Evolutionary conservation across 106 monocot genomes (phyloP), one percentile per base, ranked within the genome.

Genomic region (Xerophyta viscosa): DNA sequence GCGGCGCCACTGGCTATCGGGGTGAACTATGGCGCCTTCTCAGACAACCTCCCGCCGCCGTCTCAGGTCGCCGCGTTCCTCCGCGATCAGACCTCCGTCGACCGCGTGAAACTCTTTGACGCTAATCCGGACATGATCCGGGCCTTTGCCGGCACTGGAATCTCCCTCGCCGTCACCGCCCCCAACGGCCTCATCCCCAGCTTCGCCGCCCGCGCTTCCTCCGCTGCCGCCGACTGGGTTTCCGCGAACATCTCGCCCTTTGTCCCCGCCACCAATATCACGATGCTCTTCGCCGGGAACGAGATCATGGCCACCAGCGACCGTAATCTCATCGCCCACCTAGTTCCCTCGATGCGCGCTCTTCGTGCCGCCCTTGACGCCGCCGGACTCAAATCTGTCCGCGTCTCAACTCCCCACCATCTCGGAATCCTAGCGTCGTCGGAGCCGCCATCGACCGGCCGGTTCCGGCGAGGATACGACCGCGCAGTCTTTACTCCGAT

Each of bases 401-500:
- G 80, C 24, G 88, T 94, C 54, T 78, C 88, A 20, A 94, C 94
- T 10, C 84, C 94, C 1, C 88, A 94, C 61, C 78, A 84, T 56
- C 72, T 94, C 27, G 84, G 70, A 37, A 88, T 94, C 37, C 72
- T 94, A 29, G 17, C 75, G 26, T 14, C 68, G 50, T 78, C 88
- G 36, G 70, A 82, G 15, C 76, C 78, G 3, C 88, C 94, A 0
- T 88, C 88, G 22, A 20, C 69, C 23, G 88, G 75, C 20, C 56
- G 75, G 2, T 94, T 94, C 81, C 65, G 67, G 3, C 33, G 70
- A 0, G 83, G 77, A 20, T 87, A 79, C 65, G 83, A 77, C 31
- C 56, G 62, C 3, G 57, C 41, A 0, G 46, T 87, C 36, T 71
- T 87, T 66, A 29, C 52, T 1, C 93, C 87, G 12, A 76, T 93